Evolutionary conservation across 495 filamentous ascomycete genomes (phyloP), one percentile per base, ranked within the genome.

Genomic region (Recurvomyces mirabilis): DNA sequence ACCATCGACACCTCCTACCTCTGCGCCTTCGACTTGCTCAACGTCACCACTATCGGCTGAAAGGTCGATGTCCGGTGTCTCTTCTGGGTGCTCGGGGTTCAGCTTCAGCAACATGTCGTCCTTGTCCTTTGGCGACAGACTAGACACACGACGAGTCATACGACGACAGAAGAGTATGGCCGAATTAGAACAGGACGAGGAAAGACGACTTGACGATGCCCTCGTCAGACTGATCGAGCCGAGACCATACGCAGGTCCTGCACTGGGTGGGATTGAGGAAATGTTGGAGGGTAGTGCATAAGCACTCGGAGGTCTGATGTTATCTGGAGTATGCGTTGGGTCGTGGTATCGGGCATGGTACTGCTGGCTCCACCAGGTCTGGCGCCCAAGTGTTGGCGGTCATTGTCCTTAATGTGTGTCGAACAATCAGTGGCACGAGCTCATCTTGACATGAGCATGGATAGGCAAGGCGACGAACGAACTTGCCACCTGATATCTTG

Each of bases 111-210:
- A 20, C 22, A 20, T 45, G 39, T 62, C 43, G 38, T 43, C 37
- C 23, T 29, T 12, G 23, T 59, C 43, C 23, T 37, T 25, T 38
- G 18, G 17, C 15, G n/a, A 15, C 19, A 11, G 32, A n/a, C 12
- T 15, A 6, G 13, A 19, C 24, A 5, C 55, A 5, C 40, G 53
- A 22, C 56, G 62, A 22, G 39, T 37, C 10, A 49, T 63, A 26
- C 43, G 59, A 15, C 56, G 59, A 14, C 60, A 62, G 42, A 54
- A 55, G 19, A 56, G 51, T 38, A 42, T 52, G 33, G 48, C 52
- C 11, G 58, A 63, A 31, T 21, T 61, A 19, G 56, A 63, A 50
- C 52, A 58, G 41, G 56, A 65, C 38, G 58, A 63, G 51, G 62
- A 65, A 49, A 33, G 46, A 15, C 25, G 43, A 10, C 23, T 52